These are phyloP conservation scores for Hippophae rhamnoides DNA, from an alignment of 306 rosid species.

Conservation along the genomic window DNA sequence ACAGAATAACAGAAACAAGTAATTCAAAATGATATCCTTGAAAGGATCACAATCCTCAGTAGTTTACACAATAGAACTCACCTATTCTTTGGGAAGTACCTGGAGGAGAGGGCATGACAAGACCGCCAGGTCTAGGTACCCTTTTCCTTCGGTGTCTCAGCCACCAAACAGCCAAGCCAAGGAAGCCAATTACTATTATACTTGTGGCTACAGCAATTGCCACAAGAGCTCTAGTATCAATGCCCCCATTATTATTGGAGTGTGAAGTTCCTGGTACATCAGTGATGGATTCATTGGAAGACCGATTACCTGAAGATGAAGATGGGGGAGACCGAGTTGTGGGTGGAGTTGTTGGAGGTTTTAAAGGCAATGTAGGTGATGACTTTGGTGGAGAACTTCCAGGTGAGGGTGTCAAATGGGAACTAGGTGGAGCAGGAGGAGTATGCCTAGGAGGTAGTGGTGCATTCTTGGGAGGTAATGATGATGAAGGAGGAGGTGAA, in stretches of 20 bases:
- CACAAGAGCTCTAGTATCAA: conserved; percentile 37
- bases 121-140: conserved; percentile 38
- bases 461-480: conserved; percentile 19
- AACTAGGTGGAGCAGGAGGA: conserved; percentile 14
- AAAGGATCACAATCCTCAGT: conserved; percentile 2
- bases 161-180: conserved; percentile 62
- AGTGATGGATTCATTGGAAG: conserved; percentile 10
- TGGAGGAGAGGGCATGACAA: conserved; percentile 47
- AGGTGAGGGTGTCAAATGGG: conserved; percentile 30
- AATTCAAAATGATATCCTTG: too few relatives aligned
- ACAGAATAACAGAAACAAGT: neutral
- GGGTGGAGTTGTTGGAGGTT: conserved; percentile 33
- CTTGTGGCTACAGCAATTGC: conserved; percentile 47
- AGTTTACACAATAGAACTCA: conserved; percentile 13
- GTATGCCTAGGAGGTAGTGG: conserved; percentile 35
- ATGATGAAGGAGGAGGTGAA: conserved; percentile 21
- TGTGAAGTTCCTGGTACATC: conserved; percentile 25
- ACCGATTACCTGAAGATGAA: conserved; percentile 16
- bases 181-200: conserved; percentile 38
- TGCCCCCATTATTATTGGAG: conserved; percentile 28
- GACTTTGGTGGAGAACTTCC: conserved; percentile 34
- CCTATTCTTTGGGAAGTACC: conserved; percentile 61
- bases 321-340: conserved; percentile 25
- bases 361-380: conserved; percentile 29
- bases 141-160: conserved; percentile 43